Evolutionary conservation across 257 asterid genomes (phyloP), one percentile per base, ranked within the genome.

Genomic region (Galeopsis tetrahit): DNA sequence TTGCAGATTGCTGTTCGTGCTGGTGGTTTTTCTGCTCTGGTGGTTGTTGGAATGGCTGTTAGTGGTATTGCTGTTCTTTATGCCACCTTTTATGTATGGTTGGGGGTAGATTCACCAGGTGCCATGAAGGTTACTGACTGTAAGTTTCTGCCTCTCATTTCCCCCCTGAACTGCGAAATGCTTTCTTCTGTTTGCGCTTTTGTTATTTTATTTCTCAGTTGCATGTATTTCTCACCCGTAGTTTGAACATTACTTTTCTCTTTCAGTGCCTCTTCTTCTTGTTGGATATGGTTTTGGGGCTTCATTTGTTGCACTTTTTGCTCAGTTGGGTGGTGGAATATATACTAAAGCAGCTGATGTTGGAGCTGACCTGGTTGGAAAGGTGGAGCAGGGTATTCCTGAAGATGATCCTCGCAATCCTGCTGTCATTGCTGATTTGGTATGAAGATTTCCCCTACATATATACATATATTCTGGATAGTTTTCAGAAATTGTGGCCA

Each of bases 221-320:
- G 64, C 49, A 44, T 60, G 57, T 49, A 10, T 43, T 21, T 17
- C 14, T 49, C 38, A 56, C 61, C 69, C 74, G 31, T 74, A 10
- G 56, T 11, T 66, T 75, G 69, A 64, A 63, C 53, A 35, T 72
- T 72, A 17, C 60, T 67, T 61, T 68, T 58, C 77, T 77, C 75
- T 68, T 60, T 31, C 92, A 95, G 99, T 95, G 83, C 99, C 99
- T 59, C 98, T 95, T 76, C 98, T 95, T 71, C 97, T 95, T 52
- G 99, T 95, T 80, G 98, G 98, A 70, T 93, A 93, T 77, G 98
- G 98, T 67, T 93, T 93, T 84, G 98, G 98, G 69, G 98, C 97
- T 80, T 93, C 98, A 77, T 93, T 93, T 83, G 98, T 91, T 70
- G 98, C 98, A 71, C 97, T 93, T 77, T 93, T 93, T 83, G 98